Evolutionary conservation across 768 basidiomycete species (phyloP).

Genomic region (Lentinula lateritia): DNA sequence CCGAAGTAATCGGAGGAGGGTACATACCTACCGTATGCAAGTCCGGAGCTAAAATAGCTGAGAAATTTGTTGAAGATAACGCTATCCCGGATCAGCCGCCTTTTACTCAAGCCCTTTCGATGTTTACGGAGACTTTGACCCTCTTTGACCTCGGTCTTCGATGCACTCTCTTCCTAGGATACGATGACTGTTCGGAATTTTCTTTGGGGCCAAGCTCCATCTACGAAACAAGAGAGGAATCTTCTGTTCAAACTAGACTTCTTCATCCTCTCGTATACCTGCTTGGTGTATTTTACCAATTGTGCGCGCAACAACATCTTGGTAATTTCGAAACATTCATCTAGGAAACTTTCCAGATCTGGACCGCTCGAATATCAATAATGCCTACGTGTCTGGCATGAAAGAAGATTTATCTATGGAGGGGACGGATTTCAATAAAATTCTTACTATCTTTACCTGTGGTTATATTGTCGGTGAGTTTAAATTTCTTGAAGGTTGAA

Average conservation of each 20-base stretch:
- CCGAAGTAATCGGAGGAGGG: no score
- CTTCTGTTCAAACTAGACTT: conserved; percentile 59
- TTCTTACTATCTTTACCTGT: conserved; percentile 68
- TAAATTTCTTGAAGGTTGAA: background rate
- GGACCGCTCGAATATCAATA: conserved; percentile 62
- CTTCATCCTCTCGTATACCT: conserved; percentile 68
- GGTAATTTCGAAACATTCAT: background rate
- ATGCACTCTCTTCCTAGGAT: background rate
- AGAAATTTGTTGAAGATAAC: no score
- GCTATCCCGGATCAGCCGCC: no score
- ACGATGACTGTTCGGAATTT: conserved; percentile 14
- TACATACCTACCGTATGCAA: no score
- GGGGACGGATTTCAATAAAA: conserved; percentile 62
- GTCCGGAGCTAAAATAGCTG: no score
- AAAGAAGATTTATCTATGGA: conserved; percentile 63
- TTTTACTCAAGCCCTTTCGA: no score
- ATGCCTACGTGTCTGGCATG: conserved; percentile 80
- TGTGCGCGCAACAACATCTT: conserved; percentile 27
- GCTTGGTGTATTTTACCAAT: conserved; percentile 69
- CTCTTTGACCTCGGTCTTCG: no score
- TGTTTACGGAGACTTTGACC: no score
- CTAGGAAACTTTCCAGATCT: conserved; percentile 36
- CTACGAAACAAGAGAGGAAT: conserved; percentile 37
- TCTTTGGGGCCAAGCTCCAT: conserved; percentile 32
- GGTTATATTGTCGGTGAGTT: conserved; percentile 51